A percentile compares a stretch with the other conserved stretches of the same genome.
Evolutionary conservation across 2,329 filamentous ascomycete species (phyloP).

Genomic region (Neofusicoccum umdonicola): DNA sequence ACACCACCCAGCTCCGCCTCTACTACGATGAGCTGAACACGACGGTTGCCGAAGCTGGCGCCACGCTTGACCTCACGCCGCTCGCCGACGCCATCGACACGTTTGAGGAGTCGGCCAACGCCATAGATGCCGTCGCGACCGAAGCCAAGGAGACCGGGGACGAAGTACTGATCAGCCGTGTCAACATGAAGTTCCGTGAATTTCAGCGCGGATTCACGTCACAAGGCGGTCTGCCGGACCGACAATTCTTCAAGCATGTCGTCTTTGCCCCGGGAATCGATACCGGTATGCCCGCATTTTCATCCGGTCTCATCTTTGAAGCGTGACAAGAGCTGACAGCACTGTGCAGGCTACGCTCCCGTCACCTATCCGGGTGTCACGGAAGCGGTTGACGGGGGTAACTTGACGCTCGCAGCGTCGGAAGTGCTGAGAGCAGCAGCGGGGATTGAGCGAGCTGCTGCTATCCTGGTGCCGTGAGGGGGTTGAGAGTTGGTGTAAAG

Average conservation of each 20-base stretch:
- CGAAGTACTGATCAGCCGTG: conserved; percentile 29
- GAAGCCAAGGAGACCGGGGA: conserved; percentile 30
- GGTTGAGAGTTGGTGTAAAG: too few relatives aligned
- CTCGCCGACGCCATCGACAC: conserved; percentile 37
- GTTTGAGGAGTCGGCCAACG: conserved; percentile 32
- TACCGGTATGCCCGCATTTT: conserved; percentile 22
- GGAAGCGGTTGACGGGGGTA: conserved; percentile 32
- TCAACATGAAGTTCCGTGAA: conserved; percentile 48
- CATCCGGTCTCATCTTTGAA: too few relatives aligned
- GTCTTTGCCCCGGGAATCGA: conserved; percentile 48
- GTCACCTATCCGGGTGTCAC: conserved; percentile 40
- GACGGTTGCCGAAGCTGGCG: conserved; percentile 27
- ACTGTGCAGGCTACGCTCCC: conserved; percentile 30
- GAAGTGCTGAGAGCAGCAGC: conserved; percentile 14
- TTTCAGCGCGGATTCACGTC: conserved; percentile 47
- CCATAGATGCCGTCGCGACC: conserved; percentile 24
- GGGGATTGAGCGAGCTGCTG: conserved; percentile 13
- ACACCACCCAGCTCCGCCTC: conserved; percentile 36
- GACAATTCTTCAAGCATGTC: conserved; percentile 47
- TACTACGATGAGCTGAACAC: conserved; percentile 36
- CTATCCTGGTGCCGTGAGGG: conserved; percentile 8
- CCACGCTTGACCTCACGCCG: conserved; percentile 30
- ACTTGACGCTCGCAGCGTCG: conserved; percentile 21
- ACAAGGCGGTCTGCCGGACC: conserved; percentile 45
- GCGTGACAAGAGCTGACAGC: too few relatives aligned